Base-by-base conservation (phyloP, 139 green algal species). In the Chlamydomonas eustigma region DNA sequence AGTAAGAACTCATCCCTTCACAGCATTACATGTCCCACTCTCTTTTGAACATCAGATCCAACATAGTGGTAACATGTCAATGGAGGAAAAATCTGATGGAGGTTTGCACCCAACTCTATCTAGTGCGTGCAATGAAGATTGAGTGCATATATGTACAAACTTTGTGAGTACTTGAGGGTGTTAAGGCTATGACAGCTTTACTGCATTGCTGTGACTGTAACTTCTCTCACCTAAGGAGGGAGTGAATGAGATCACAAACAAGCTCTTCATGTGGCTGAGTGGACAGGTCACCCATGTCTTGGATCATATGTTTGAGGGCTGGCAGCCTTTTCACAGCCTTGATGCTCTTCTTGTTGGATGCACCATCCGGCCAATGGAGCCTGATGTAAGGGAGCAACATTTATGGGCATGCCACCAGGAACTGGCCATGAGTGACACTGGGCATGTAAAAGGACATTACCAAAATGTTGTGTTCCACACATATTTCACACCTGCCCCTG, bases 341-440 rank as follows among this genome's bases (percentile, higher is more conserved):
- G 34, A 96, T 64, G 52, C 81, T 93, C 80, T 94, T 92, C 38
- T 88, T 84, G 64, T 51, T 89, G 30, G 80, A 31, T 0, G 86
- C 85, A 0, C 88, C 89, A n/a, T 90, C 87, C 0, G 92, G 92
- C 93, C 93, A 98, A 50, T 68, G 18, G n/a, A 68, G 52, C 52
- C 52, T 68, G 52, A 12, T 28, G 44, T 22, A 58, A 28, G 44
- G 44, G 44, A 12, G 44, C 12, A n/a, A n/a, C n/a, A n/a, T n/a
- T n/a, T n/a, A n/a, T n/a, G n/a, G n/a, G n/a, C n/a, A 63, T 22
- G 50, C 50, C 50, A 22, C 50, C 50, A 63, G 22, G 50, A 28
- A 22, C 22, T 22, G 50, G 50, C 50, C 22, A 22, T 22, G 50
- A 22, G 50, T 22, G 50, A 28, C 22, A 28, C 22, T 63, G 63